Base-by-base conservation (phyloP, 805 yeast species). In the Nakazawaea wyomingensis region DNA sequence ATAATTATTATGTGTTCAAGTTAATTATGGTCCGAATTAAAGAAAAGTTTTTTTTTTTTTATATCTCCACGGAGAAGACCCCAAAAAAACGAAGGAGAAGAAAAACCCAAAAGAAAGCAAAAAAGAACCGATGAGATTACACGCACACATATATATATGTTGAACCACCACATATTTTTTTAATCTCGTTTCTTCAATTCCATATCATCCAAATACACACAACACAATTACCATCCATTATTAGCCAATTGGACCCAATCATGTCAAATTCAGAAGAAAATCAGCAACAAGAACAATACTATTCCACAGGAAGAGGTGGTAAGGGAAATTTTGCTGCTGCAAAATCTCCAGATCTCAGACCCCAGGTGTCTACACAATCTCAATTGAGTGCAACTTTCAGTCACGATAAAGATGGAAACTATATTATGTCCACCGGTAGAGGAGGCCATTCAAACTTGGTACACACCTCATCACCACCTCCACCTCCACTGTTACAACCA, bases 391-490 rank as follows among this genome's bases (percentile, higher is more conserved):
- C 59, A 10, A 50, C 54, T 13, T 56, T 50, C 45, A 50, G 51
- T 41, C 61, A 58, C 18, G 63, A 59, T 37, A 56, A 52, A 31
- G 50, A 59, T 20, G 65, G 62, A 3, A 51, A 57, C 13, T 64
- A 65, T 5, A 66, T 64, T 45, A 65, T 71, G 45, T 68, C 77
- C n/a, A 70, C 80, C 0, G 80, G 81, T 6, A 60, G 81, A 49
- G 82, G 82, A 24, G 82, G 81, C 8, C 76, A 75, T 4, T 79
- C 78, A 11, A 76, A 76, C 51, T 66, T 74, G 37, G 57, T 65
- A 39, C 61, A 68, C 26, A 60, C 69, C 6, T 57, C 59, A 30
- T 60, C 61, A 27, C 54, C 62, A 1, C 80, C 78, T 3, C 66
- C 72, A 9, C 79, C 79, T 4, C 54, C 49, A 27, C 46, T 50